phyloP scores from a whole-genome alignment of 495 filamentous ascomycete genomes.

The Evansstolkia leycettana region DNA sequence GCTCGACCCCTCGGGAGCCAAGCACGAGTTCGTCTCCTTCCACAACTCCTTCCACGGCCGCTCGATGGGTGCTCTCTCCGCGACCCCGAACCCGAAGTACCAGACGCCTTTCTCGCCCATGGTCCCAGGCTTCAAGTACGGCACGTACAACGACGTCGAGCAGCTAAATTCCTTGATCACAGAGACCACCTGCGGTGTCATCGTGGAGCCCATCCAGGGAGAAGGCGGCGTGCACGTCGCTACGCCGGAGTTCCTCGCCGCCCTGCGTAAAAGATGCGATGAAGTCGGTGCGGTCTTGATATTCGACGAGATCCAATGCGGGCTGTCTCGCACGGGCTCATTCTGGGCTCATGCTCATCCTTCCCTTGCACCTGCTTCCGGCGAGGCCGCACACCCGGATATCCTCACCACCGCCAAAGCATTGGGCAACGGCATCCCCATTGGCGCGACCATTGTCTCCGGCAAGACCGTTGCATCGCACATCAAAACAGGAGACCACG shows the following conservation, averaged over 20 bases:
- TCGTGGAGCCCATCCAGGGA: slow-evolving; percentile 94
- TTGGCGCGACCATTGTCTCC: slow-evolving; percentile 77
- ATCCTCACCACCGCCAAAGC: slow-evolving; percentile 92
- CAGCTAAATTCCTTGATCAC: slow-evolving; percentile 62
- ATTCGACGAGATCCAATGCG: slow-evolving; percentile 96
- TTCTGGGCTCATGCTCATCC: slow-evolving; percentile 85
- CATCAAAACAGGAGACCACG: slow-evolving; percentile 88
- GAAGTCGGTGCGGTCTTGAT: slow-evolving; percentile 82
- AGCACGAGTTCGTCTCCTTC: slow-evolving; percentile 82
- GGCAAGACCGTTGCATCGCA: slow-evolving; percentile 62
- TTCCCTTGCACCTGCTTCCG: slow-evolving; percentile 21
- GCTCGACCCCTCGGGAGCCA: slow-evolving; percentile 53
- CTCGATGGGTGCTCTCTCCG: slow-evolving; percentile 83
- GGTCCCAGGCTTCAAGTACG: slow-evolving; percentile 85
- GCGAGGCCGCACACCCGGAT: slow-evolving; percentile 73
- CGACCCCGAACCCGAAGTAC: slow-evolving; percentile 98
- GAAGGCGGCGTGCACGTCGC: slow-evolving; percentile 88
- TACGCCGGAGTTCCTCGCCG: slow-evolving; percentile 63
- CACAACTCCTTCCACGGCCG: slow-evolving; percentile 87
- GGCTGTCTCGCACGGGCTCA: slow-evolving; percentile 69
- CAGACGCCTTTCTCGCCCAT: slow-evolving; percentile 90
- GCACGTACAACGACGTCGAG: slow-evolving; percentile 69
- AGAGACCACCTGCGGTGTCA: slow-evolving; percentile 81
- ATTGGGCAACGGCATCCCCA: slow-evolving; percentile 89
- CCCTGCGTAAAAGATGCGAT: slow-evolving; percentile 67